These are phyloP conservation scores for Neurospora crassa DNA, from an alignment of 2,329 filamentous ascomycete genomes.

Conservation along the genomic window DNA sequence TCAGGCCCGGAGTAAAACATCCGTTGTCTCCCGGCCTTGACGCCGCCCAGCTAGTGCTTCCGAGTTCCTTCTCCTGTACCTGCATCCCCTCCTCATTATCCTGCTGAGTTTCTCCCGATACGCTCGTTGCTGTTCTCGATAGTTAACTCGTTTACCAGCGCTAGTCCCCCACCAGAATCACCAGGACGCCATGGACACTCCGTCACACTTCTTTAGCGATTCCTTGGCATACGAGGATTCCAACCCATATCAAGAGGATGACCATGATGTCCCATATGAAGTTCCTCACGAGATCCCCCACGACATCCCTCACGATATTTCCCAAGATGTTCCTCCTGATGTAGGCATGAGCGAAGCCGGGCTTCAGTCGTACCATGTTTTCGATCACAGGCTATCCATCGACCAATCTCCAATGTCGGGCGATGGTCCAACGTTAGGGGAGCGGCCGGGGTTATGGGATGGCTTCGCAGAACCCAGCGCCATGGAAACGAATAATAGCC, in stretches of 20 bases:
- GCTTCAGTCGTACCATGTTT: constrained; percentile 8
- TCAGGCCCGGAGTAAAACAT: background rate
- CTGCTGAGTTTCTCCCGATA: background rate
- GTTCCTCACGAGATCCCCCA: background rate
- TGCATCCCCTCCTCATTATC: background rate
- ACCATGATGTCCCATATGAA: constrained; percentile 7
- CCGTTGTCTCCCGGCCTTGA: background rate
- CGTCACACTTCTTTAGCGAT: constrained; percentile 18
- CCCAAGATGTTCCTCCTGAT: background rate
- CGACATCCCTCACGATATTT: background rate
- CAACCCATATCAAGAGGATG: constrained; percentile 12
- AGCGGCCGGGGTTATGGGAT: constrained; percentile 7
- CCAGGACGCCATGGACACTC: constrained; percentile 15
- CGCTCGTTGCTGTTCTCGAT: background rate
- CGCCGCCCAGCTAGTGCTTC: background rate
- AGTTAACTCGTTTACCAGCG: background rate
- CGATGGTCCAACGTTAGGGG: background rate
- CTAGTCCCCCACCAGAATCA: background rate
- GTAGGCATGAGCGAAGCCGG: background rate
- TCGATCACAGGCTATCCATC: constrained; percentile 8
- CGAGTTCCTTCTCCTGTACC: background rate
- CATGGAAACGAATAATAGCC: constrained; percentile 7
- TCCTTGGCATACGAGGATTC: constrained; percentile 15
- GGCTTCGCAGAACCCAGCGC: constrained; percentile 9
- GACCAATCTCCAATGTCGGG: constrained; percentile 2